Evolutionary conservation across 73 alveolate species (phyloP).

Genomic region (Durusdinium trenchii): DNA sequence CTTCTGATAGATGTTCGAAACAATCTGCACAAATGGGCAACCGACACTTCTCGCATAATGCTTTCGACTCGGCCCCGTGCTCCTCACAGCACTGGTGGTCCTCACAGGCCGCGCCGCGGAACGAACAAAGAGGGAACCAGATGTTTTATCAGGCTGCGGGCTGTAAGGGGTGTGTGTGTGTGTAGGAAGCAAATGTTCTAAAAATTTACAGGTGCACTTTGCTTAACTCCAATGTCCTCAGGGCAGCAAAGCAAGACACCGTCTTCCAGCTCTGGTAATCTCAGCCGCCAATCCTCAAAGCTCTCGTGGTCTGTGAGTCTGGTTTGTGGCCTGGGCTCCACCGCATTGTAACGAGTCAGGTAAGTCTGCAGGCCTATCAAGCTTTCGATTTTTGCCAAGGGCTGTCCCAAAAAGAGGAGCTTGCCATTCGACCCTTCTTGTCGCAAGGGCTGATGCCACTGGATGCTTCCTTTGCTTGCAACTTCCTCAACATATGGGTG

Average conservation of each 20-base stretch:
- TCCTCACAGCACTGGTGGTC: conserved; percentile 45
- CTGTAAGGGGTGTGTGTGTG: too few species aligned
- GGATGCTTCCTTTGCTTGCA: not conserved
- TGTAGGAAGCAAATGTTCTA: too few species aligned
- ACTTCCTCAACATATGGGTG: conserved; percentile 41
- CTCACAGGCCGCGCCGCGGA: not conserved
- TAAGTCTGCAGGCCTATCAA: conserved; percentile 4
- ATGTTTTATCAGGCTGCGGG: too few species aligned
- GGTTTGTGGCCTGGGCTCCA: not conserved
- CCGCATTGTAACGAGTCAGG: conserved; percentile 22
- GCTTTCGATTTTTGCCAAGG: not conserved
- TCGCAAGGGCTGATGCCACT: not conserved
- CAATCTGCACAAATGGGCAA: conserved; percentile 48
- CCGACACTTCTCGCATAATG: conserved; percentile 26
- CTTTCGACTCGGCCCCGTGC: not conserved
- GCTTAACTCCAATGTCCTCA: conserved; percentile 10
- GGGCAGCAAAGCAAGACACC: conserved; percentile 26
- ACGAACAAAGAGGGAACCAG: too few species aligned
- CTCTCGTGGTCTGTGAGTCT: conserved; percentile 39
- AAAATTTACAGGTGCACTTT: too few species aligned
- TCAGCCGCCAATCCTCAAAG: conserved; percentile 53
- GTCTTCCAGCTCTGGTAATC: conserved; percentile 28
- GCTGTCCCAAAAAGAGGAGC: not conserved
- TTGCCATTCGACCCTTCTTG: not conserved
- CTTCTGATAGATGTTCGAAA: not conserved